phyloP scores from a whole-genome alignment of 805 yeast species.

The Pichia membranifaciens region DNA sequence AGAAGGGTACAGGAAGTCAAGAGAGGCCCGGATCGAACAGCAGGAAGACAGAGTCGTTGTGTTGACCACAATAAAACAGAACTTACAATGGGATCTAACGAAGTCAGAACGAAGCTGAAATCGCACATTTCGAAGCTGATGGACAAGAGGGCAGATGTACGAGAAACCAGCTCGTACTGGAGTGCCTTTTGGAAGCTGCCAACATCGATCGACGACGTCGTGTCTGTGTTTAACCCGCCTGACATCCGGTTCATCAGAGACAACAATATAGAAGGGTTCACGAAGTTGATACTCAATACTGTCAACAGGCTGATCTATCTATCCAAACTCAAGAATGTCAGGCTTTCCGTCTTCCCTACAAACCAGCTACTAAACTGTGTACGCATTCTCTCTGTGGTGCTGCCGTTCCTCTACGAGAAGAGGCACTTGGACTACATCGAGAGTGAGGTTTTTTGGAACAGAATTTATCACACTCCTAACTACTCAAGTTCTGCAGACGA shows the following conservation, averaged over 20 bases:
- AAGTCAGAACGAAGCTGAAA: constrained; percentile 56
- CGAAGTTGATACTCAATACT: constrained; percentile 42
- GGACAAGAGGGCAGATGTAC: constrained; percentile 35
- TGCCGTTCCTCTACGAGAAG: constrained; percentile 65
- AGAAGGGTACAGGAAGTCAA: too few species aligned
- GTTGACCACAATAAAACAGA: too few species aligned
- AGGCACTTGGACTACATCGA: constrained; percentile 12
- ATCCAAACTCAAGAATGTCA: constrained; percentile 22
- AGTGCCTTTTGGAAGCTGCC: constrained; percentile 43
- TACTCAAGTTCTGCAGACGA: background rate
- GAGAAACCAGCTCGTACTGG: constrained; percentile 39
- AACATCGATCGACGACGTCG: constrained; percentile 49
- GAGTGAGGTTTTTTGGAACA: constrained; percentile 41
- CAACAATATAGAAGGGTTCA: constrained; percentile 51
- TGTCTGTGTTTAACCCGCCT: constrained; percentile 45
- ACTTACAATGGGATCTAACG: constrained; percentile 61
- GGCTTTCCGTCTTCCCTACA: constrained; percentile 21
- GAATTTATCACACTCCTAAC: constrained; percentile 1
- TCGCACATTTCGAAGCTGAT: constrained; percentile 56
- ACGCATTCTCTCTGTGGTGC: constrained; percentile 54
- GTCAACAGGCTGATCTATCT: constrained; percentile 31
- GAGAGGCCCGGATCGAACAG: too few species aligned
- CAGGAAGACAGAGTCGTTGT: too few species aligned
- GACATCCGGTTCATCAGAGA: constrained; percentile 60
- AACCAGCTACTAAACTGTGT: constrained; percentile 51